Evolutionary conservation across 345 rosid genomes (phyloP), one percentile per base, ranked within the genome.

Genomic region (Brassica juncea): DNA sequence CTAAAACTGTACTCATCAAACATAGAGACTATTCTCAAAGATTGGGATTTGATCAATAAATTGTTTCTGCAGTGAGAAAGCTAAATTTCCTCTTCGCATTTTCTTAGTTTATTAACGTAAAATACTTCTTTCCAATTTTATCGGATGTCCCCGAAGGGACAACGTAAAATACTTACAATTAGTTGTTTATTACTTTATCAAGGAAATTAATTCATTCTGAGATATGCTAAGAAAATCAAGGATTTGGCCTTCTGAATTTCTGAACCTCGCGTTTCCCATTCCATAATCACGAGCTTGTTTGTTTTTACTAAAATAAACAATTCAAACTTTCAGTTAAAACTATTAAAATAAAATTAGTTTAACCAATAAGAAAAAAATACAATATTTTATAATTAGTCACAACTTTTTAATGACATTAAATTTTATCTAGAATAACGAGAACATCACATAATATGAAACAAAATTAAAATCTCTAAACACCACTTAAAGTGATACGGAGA

Each of bases 211-310:
- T 59, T 72, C 3, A 9, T 66, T 32, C 16, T 1, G 70, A 73
- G 66, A 73, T 78, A 68, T 79, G 65, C 73, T 79, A 78, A 61
- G 78, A 61, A 44, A 60, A 73, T 62, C 74, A 73, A 79, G 75
- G 70, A 79, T 68, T 78, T 62, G 83, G 57, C 71, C 75, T 55
- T 80, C 83, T 69, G 71, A 27, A 74, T 34, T 80, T 80, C 66
- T 70, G 72, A 49, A 73, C 69, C 57, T 80, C 70, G 68, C 44
- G 66, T 66, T 69, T 52, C 68, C 28, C 77, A 70, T 15, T 67
- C 19, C 65, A 74, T 68, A 68, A 74, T 80, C 79, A 80, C 75
- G 75, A 80, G 75, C 71, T 37, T 60, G 11, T 30, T 66, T 44
- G 15, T 34, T 65, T 49, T 66, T 21, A 55, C 54, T 55, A 42